A percentile compares a stretch with the other conserved stretches of the same genome.
Evolutionary conservation across 2,329 filamentous ascomycete species (phyloP).

Genomic region (Colletotrichum simmondsii): DNA sequence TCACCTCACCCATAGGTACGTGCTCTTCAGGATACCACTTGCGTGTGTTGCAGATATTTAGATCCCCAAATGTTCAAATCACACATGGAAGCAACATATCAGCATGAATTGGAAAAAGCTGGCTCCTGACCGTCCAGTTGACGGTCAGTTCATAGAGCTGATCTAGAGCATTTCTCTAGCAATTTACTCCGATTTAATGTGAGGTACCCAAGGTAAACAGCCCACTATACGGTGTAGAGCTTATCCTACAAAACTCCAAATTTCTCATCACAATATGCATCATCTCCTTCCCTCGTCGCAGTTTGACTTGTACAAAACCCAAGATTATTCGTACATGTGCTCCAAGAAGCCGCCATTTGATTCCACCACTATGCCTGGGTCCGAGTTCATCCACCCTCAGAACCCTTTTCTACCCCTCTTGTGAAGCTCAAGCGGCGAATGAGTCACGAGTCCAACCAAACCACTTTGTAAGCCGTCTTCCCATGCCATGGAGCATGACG

Average conservation of each 20-base stretch:
- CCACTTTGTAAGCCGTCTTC: not conserved
- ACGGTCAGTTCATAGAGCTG: not conserved
- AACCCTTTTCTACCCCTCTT: not conserved
- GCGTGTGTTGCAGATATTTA: too few relatives aligned
- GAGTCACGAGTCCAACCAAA: not conserved
- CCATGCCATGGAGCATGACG: constrained; percentile 20
- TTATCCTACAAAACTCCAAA: too few relatives aligned
- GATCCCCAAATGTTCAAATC: too few relatives aligned
- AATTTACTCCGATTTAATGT: not conserved
- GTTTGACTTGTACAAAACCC: too few relatives aligned
- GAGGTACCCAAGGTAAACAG: too few relatives aligned
- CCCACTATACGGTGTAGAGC: not conserved
- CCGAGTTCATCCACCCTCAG: too few relatives aligned
- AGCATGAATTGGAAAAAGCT: too few relatives aligned
- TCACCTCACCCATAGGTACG: not conserved
- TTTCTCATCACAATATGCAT: too few relatives aligned
- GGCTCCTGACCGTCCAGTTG: not conserved
- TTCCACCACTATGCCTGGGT: not conserved
- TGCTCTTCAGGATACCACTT: too few relatives aligned
- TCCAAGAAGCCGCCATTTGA: not conserved
- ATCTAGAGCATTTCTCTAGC: not conserved
- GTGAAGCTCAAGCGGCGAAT: not conserved
- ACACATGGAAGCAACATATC: too few relatives aligned
- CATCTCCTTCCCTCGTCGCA: too few relatives aligned
- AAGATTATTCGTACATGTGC: too few relatives aligned